Evolutionary conservation across 2,329 filamentous ascomycete species (phyloP).

Genomic region (Colletotrichum cordylinicola): DNA sequence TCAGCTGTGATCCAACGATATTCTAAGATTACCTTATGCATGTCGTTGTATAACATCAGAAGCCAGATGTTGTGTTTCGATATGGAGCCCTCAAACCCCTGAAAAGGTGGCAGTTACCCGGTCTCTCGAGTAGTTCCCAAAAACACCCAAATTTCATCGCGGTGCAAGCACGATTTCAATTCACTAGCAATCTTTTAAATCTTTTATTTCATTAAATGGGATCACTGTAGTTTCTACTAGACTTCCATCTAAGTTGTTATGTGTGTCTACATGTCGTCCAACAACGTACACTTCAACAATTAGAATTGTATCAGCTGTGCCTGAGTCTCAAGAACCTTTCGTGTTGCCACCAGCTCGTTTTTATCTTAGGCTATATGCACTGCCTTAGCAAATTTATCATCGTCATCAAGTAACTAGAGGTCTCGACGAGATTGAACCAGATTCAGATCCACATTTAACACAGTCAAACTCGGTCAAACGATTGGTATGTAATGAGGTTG

Average conservation of each 20-base stretch:
- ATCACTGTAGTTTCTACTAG: background rate
- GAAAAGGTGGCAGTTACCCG: background rate
- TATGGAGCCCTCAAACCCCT: background rate
- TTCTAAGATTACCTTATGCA: background rate
- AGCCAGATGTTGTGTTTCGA: background rate
- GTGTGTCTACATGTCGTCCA: background rate
- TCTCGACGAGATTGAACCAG: background rate
- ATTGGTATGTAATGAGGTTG: background rate
- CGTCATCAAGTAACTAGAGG: background rate
- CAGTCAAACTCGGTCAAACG: background rate
- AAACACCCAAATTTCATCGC: background rate
- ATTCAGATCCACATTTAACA: background rate
- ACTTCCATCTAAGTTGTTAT: background rate
- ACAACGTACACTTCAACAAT: fast-evolving
- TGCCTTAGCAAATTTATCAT: background rate
- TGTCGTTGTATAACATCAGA: background rate
- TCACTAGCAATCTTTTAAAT: background rate
- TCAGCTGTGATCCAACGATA: too few species aligned
- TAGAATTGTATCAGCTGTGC: background rate
- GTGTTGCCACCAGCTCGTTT: background rate
- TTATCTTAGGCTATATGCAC: background rate
- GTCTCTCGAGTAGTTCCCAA: background rate
- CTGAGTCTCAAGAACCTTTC: background rate
- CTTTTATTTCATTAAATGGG: background rate
- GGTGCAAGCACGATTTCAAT: background rate